Percentiles rank a stretch among this genome's conserved stretches.
phyloP scores from a whole-genome alignment of 179 eudicot species.

The Spinacia oleracea region DNA sequence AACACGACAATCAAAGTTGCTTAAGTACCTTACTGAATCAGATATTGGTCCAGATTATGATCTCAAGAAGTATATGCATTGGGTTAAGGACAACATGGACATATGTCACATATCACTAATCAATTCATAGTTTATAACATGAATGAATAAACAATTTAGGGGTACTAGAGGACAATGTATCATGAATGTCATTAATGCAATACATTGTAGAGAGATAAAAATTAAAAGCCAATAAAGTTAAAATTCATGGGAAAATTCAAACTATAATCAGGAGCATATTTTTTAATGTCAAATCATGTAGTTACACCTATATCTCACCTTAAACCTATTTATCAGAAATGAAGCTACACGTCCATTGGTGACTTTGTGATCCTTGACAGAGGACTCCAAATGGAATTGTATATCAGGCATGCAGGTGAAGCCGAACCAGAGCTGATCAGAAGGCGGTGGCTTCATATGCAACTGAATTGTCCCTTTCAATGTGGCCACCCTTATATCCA shows the following conservation, averaged over 20 bases:
- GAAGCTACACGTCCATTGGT: conserved; percentile 68
- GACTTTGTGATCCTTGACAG: conserved; percentile 85
- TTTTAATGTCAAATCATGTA: not conserved
- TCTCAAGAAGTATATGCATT: not conserved
- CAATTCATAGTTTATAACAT: not conserved
- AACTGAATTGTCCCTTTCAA: conserved; percentile 77
- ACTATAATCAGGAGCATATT: not conserved
- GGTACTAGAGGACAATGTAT: not conserved
- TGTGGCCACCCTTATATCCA: conserved; percentile 72
- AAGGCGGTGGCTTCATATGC: conserved; percentile 93
- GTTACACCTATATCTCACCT: conserved; percentile 56
- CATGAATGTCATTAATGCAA: not conserved
- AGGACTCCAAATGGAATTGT: conserved; percentile 75
- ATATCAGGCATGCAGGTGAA: conserved; percentile 91
- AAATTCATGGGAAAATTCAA: not conserved
- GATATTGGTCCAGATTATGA: not conserved
- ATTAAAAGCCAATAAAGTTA: not conserved
- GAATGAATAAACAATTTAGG: not conserved
- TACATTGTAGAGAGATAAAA: not conserved
- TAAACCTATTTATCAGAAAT: conserved; percentile 70
- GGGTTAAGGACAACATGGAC: not conserved
- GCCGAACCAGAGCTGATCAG: conserved; percentile 93
- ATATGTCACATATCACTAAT: not conserved
- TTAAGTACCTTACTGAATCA: not conserved
- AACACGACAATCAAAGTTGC: not conserved